These are phyloP conservation scores for Aspergillus baeticus DNA, from an alignment of 495 filamentous ascomycete species.

Conservation along the genomic window DNA sequence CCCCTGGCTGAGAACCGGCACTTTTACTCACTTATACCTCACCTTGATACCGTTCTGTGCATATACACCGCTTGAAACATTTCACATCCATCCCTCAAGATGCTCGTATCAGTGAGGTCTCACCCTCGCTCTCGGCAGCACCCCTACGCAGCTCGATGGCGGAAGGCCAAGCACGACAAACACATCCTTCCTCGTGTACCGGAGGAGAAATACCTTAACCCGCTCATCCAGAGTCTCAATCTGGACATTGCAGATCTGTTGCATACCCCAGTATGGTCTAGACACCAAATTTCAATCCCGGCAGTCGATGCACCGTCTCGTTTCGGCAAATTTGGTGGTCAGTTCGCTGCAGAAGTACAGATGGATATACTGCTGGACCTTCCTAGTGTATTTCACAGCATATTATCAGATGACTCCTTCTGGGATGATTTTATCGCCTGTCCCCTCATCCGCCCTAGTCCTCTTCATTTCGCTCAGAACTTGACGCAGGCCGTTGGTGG, in stretches of 20 bases:
- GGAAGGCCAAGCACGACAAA: not conserved
- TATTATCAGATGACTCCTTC: slow-evolving; percentile 29
- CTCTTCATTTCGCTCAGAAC: slow-evolving; percentile 27
- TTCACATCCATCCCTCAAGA: not conserved
- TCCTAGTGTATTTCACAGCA: slow-evolving; percentile 28
- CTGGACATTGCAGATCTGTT: not conserved
- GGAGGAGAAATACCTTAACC: slow-evolving; percentile 2
- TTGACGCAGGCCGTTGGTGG: slow-evolving; percentile 25
- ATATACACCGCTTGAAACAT: not conserved
- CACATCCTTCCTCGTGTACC: not conserved
- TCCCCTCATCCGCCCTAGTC: slow-evolving; percentile 22
- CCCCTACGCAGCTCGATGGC: slow-evolving; percentile 1
- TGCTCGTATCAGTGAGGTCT: slow-evolving; percentile 7
- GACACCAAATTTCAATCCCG: slow-evolving; percentile 1
- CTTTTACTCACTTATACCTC: not conserved
- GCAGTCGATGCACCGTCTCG: slow-evolving; percentile 10
- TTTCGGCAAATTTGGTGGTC: slow-evolving; percentile 33
- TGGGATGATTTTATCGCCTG: slow-evolving; percentile 29
- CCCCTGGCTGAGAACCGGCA: too few relatives aligned
- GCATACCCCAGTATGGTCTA: slow-evolving; percentile 1
- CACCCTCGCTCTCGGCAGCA: slow-evolving; percentile 9
- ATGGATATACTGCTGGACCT: slow-evolving; percentile 32
- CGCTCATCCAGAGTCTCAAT: slow-evolving; percentile 1
- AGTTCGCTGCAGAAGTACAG: slow-evolving; percentile 33
- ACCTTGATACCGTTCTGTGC: not conserved